A percentile compares a stretch with the other conserved stretches of the same genome.
phyloP scores from a whole-genome alignment of 2,329 filamentous ascomycete species.

The Epichloe aotearoae region DNA sequence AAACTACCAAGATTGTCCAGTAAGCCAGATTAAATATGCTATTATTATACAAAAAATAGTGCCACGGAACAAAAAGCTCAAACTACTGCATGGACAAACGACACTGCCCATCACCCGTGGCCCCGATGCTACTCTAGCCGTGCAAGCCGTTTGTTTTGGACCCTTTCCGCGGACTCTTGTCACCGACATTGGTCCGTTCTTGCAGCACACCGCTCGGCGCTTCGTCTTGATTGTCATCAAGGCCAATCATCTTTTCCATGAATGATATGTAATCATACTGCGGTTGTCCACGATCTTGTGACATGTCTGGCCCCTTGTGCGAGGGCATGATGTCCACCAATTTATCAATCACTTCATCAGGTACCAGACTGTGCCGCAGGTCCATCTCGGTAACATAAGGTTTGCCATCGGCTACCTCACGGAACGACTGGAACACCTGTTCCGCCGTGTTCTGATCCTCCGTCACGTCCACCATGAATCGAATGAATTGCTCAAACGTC shows the following conservation, averaged over 20 bases:
- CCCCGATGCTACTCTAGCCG: background rate
- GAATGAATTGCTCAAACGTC: conserved; percentile 96
- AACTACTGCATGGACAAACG: background rate
- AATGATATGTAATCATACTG: conserved; percentile 97
- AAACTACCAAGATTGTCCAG: background rate
- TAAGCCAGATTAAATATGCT: background rate
- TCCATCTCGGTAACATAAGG: conserved; percentile 98
- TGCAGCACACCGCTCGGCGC: conserved; percentile 19
- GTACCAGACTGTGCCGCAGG: conserved; percentile 83
- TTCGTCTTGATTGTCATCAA: conserved; percentile 17
- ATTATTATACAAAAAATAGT: conserved; percentile 3
- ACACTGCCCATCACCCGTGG: background rate
- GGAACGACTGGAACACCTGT: conserved; percentile 96
- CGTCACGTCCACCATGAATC: conserved; percentile 98
- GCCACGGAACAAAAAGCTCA: background rate
- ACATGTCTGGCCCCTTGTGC: conserved; percentile 74
- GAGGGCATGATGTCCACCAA: conserved; percentile 74
- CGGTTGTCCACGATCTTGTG: conserved; percentile 67
- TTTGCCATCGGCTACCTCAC: conserved; percentile 95
- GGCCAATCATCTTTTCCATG: conserved; percentile 73
- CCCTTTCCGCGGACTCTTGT: conserved; percentile 20
- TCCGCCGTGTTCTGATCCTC: conserved; percentile 98
- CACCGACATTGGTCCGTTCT: conserved; percentile 22
- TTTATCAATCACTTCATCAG: conserved; percentile 93
- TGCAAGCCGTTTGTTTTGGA: conserved; percentile 21